phyloP scores from a whole-genome alignment of 1,284 basidiomycete genomes.

The Ganoderma multipileum region DNA sequence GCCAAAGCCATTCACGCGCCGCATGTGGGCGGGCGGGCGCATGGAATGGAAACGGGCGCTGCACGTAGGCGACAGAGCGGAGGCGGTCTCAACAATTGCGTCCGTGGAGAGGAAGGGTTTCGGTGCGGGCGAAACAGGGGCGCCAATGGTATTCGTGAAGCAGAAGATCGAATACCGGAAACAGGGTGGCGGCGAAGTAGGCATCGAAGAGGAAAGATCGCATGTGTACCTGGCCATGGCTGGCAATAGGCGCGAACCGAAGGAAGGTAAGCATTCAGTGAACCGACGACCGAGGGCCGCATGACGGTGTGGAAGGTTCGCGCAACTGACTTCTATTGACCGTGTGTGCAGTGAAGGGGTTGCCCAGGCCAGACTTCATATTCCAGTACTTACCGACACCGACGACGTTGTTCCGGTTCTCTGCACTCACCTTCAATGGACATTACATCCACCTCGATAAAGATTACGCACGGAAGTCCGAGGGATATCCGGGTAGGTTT shows the following conservation, averaged over 20 bases:
- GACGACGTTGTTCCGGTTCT: slow-evolving; percentile 84
- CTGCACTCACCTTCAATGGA: slow-evolving; percentile 82
- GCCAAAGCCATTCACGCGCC: slow-evolving; percentile 74
- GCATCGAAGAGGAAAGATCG: slow-evolving; percentile 70
- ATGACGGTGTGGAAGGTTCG: neutral
- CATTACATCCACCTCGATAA: slow-evolving; percentile 80
- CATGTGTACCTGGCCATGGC: slow-evolving; percentile 74
- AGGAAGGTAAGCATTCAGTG: slow-evolving; percentile 48
- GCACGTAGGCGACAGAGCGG: slow-evolving; percentile 60
- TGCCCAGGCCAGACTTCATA: slow-evolving; percentile 64
- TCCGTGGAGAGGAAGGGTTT: slow-evolving; percentile 74
- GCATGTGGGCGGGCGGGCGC: slow-evolving; percentile 87
- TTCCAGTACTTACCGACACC: slow-evolving; percentile 72
- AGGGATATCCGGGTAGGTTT: slow-evolving; percentile 72
- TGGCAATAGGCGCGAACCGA: slow-evolving; percentile 41
- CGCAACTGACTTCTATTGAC: slow-evolving; percentile 15
- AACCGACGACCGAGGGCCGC: slow-evolving; percentile 5
- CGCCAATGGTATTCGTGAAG: slow-evolving; percentile 81
- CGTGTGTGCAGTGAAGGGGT: slow-evolving; percentile 48
- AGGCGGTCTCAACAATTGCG: slow-evolving; percentile 56
- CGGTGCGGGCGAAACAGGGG: slow-evolving; percentile 43
- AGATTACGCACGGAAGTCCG: slow-evolving; percentile 68
- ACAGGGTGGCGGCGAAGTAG: slow-evolving; percentile 49
- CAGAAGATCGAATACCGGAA: slow-evolving; percentile 62
- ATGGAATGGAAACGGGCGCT: slow-evolving; percentile 71